Evolutionary conservation across 2,329 filamentous ascomycete genomes (phyloP), one percentile per base, ranked within the genome.

Genomic region (Colletotrichum brevisporum): DNA sequence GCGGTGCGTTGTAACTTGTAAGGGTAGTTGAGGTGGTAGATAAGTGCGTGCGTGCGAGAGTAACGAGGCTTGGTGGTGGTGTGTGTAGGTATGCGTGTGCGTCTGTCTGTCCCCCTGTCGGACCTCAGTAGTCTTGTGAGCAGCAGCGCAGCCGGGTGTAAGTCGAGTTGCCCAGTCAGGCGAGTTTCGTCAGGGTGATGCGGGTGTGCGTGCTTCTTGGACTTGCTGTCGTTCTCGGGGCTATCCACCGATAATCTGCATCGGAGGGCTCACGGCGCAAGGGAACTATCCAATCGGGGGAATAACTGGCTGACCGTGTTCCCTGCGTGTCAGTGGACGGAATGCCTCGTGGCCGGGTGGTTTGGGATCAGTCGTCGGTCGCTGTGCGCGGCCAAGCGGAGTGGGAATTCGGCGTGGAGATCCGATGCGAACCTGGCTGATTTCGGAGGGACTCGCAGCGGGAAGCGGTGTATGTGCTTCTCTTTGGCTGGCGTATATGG

Each of bases 151-250:
- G 21, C 31, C 31, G 9, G 31, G 31, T 69, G 41, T 54, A 26
- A 65, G 66, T 69, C 66, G 66, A 69, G 45, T 65, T 69, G 66
- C 50, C 66, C 54, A 69, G 54, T 65, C 50, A 64, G 66, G 61
- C 63, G 27, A 59, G 48, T 56, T 55, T 59, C 54, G 61, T 56
- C 58, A 67, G 66, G 66, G 43, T 60, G 61, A 69, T 59, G 61
- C 39, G 54, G 53, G 43, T 68, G 65, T 65, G 65, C 60, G 65
- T 65, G 65, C 65, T 68, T 53, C 45, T 51, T 65, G 54, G 54
- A 36, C 50, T 69, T 59, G 54, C 48, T 54, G 48, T 64, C 47
- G 65, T 69, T 41, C 54, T 65, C 24, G 66, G 31, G 66, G 54
- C 41, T 69, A 54, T 65, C 54, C 53, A 65, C 61, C 54, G 61